Evolutionary conservation across 495 filamentous ascomycete genomes (phyloP).

Genomic region (Oleoguttula mirabilis): DNA sequence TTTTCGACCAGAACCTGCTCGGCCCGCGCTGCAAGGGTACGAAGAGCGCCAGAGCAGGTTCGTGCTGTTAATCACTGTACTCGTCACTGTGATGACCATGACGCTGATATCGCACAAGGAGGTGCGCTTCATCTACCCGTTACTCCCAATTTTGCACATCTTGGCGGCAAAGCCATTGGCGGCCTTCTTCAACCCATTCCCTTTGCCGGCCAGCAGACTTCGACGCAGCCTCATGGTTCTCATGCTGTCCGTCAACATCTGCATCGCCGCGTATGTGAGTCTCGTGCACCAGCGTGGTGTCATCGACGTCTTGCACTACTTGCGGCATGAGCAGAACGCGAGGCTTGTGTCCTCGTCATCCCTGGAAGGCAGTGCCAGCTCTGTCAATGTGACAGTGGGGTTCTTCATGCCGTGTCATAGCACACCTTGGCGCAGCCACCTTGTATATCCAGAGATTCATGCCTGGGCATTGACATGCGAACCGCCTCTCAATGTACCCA

Average conservation of each 20-base stretch:
- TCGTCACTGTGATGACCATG: constrained; percentile 31
- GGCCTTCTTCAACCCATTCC: constrained; percentile 44
- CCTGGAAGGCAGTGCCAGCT: background rate
- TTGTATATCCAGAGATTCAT: constrained; percentile 58
- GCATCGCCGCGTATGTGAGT: constrained; percentile 62
- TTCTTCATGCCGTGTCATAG: constrained; percentile 98
- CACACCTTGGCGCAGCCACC: constrained; percentile 88
- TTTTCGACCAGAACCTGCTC: constrained; percentile 15
- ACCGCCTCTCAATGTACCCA: constrained; percentile 59
- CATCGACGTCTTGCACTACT: constrained; percentile 55
- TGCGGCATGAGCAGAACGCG: constrained; percentile 57
- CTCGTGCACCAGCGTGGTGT: constrained; percentile 68
- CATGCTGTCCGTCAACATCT: constrained; percentile 52
- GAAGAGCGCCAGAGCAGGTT: background rate
- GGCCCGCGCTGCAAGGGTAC: background rate
- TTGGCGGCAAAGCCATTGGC: constrained; percentile 57
- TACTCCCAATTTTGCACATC: constrained; percentile 75
- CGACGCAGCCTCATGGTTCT: constrained; percentile 44
- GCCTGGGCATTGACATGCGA: constrained; percentile 89
- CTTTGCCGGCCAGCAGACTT: constrained; percentile 22
- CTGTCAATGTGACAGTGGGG: constrained; percentile 49
- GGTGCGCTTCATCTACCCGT: constrained; percentile 91
- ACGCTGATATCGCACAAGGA: constrained; percentile 90
- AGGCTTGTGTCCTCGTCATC: background rate
- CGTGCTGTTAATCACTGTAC: constrained; percentile 14